Base-by-base conservation (phyloP, 768 basidiomycete genomes). In the Mycena leptocephala region DNA sequence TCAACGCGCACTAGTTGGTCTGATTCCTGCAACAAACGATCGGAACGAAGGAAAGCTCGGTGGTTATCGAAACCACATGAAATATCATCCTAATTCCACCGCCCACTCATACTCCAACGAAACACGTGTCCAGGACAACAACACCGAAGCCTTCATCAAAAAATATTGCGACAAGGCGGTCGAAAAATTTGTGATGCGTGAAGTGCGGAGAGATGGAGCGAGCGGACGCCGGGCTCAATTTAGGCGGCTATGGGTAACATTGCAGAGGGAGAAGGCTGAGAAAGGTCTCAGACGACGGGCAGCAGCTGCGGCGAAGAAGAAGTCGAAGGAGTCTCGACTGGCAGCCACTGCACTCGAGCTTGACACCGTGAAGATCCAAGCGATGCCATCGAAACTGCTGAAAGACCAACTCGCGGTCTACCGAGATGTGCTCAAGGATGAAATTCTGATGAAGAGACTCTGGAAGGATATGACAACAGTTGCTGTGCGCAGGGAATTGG, bases 11-110 rank as follows among this genome's bases (percentile, higher is more conserved):
- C 2, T 32, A 6, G 35, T 78, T 46, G 43, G 35, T 4, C 80
- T 67, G 22, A 76, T 81, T 46, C 79, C 76, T 5, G 28, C 76
- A 2, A 81, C 81, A 1, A 82, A 82, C 62, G 81, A 82, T 43
- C 28, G n/a, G 2, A 79, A 78, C 62, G 79, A 82, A 43, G 80
- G 80, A 3, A 71, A 55, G 5, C 58, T 46, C 18, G 43, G 43
- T 20, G 14, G 16, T 18, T 46, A 18, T 20, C 43, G 43, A 6
- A 20, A 18, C 20, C 43, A 46, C 20, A 46, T 46, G 43, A 14
- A 20, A 6, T 46, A 46, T 46, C 43, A 46, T 20, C 58, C 58
- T 4, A 59, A 62, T 22, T 6, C 20, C 61, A 62, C 61, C 20
- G 22, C 35, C 1, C 33, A 62, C n/a, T 62, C 61, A 11, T 62